Evolutionary conservation across 2,329 filamentous ascomycete species (phyloP).

Genomic region (Calycina marina): DNA sequence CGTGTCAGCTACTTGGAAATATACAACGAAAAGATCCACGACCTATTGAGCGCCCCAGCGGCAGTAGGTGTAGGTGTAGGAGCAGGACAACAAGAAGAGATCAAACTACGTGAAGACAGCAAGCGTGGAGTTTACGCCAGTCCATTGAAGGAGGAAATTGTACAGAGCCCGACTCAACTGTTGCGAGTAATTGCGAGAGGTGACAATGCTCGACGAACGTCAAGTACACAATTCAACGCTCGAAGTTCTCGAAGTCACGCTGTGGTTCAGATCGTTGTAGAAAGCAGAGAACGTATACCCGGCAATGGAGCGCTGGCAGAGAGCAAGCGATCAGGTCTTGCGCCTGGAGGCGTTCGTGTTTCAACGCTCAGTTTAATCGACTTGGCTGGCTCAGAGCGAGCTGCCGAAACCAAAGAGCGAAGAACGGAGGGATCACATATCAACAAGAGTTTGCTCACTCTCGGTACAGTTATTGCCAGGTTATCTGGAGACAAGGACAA

Average conservation of each 20-base stretch:
- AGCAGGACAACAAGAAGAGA: slow-evolving; percentile 64
- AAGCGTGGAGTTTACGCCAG: slow-evolving; percentile 95
- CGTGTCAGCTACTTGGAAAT: slow-evolving; percentile 98
- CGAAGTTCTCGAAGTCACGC: slow-evolving; percentile 95
- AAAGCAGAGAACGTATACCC: slow-evolving; percentile 77
- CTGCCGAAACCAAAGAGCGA: slow-evolving; percentile 87
- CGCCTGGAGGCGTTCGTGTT: slow-evolving; percentile 82
- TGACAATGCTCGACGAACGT: slow-evolving; percentile 77
- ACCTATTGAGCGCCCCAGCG: slow-evolving; percentile 66
- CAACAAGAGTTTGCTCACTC: slow-evolving; percentile 90
- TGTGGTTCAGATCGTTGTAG: slow-evolving; percentile 96
- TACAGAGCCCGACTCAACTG: slow-evolving; percentile 92
- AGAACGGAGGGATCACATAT: slow-evolving; percentile 93
- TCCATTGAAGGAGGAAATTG: slow-evolving; percentile 93
- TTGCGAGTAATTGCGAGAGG: slow-evolving; percentile 88
- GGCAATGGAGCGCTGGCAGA: slow-evolving; percentile 31
- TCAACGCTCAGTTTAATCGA: slow-evolving; percentile 93
- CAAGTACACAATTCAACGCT: slow-evolving; percentile 93
- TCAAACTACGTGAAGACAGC: slow-evolving; percentile 91
- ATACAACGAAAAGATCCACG: slow-evolving; percentile 96
- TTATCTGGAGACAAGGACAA: slow-evolving; percentile 85
- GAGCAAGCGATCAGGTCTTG: slow-evolving; percentile 52
- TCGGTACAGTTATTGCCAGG: slow-evolving; percentile 88
- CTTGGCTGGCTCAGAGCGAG: slow-evolving; percentile 88
- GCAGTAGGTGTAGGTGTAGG: slow-evolving; percentile 36